A percentile compares a stretch with the other conserved stretches of the same genome.
Evolutionary conservation across 2,329 filamentous ascomycete species (phyloP).

Genomic region (Diaporthe longicolla): DNA sequence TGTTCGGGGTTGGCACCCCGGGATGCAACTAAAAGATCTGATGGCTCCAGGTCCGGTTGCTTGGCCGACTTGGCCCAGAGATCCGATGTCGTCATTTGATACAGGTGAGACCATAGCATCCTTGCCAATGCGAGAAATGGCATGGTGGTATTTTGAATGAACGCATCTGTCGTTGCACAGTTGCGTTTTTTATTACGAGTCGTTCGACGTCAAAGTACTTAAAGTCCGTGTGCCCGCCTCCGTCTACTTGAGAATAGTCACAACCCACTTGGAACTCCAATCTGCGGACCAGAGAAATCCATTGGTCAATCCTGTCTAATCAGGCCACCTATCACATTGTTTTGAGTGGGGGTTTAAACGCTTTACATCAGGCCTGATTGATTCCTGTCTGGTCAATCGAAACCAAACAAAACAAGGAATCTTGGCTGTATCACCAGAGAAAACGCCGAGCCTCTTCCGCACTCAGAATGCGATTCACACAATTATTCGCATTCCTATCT

Average conservation of each 20-base stretch:
- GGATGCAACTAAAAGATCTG: background rate
- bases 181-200: background rate
- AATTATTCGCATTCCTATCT: background rate
- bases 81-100: slow-evolving; percentile 25
- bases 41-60: slow-evolving; percentile 1
- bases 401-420: background rate
- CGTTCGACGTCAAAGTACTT: background rate
- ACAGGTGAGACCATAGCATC: slow-evolving; percentile 12
- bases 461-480: background rate
- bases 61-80: slow-evolving; percentile 27
- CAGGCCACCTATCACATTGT: background rate
- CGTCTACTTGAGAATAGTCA: background rate
- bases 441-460: too few relatives aligned
- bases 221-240: background rate
- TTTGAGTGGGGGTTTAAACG: background rate
- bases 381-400: background rate
- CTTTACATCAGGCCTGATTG: background rate
- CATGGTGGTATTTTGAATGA: background rate
- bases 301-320: background rate
- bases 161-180: background rate
- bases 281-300: background rate
- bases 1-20: background rate
- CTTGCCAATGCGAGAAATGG: slow-evolving; percentile 22
- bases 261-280: background rate
- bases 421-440: too few relatives aligned